Percentiles rank a stretch among this genome's conserved stretches.
These are phyloP conservation scores for Agaricus sinodeliciosus DNA, from an alignment of 768 basidiomycete genomes.

Conservation along the genomic window DNA sequence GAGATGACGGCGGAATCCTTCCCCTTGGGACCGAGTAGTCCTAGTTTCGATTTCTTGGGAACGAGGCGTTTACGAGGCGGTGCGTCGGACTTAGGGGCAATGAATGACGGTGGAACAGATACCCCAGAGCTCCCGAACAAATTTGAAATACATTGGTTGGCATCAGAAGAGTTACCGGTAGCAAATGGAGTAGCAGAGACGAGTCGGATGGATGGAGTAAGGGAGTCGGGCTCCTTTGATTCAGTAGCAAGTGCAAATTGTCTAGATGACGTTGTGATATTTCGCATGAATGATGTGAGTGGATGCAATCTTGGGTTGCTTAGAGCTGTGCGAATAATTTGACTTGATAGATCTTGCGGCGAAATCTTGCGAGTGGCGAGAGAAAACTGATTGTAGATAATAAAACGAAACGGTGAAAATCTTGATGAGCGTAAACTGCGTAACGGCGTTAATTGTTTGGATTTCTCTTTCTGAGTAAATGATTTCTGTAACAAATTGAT, in stretches of 20 bases:
- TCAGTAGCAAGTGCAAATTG: neutral
- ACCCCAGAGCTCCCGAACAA: slow-evolving; percentile 33
- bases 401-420: neutral
- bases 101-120: slow-evolving; percentile 24
- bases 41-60: slow-evolving; percentile 67
- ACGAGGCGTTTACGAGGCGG: slow-evolving; percentile 42
- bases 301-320: slow-evolving; percentile 4
- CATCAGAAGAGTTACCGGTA: slow-evolving; percentile 31
- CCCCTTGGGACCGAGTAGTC: slow-evolving; percentile 27
- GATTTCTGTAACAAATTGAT: neutral
- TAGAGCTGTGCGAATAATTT: neutral
- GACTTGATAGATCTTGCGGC: slow-evolving; percentile 5
- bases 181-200: slow-evolving; percentile 62
- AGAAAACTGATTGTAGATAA: slow-evolving; percentile 1
- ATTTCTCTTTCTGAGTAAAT: neutral
- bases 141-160: slow-evolving; percentile 23
- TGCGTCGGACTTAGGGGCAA: slow-evolving; percentile 24
- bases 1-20: slow-evolving; percentile 58
- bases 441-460: slow-evolving; percentile 7
- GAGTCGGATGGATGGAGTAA: slow-evolving; percentile 57
- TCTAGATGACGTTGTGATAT: neutral
- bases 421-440: slow-evolving; percentile 1
- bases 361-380: slow-evolving; percentile 6
- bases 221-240: slow-evolving; percentile 19
- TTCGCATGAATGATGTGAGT: neutral